Evolutionary conservation across 2,329 filamentous ascomycete genomes (phyloP).

Genomic region (Chaetomiaceae sp.): DNA sequence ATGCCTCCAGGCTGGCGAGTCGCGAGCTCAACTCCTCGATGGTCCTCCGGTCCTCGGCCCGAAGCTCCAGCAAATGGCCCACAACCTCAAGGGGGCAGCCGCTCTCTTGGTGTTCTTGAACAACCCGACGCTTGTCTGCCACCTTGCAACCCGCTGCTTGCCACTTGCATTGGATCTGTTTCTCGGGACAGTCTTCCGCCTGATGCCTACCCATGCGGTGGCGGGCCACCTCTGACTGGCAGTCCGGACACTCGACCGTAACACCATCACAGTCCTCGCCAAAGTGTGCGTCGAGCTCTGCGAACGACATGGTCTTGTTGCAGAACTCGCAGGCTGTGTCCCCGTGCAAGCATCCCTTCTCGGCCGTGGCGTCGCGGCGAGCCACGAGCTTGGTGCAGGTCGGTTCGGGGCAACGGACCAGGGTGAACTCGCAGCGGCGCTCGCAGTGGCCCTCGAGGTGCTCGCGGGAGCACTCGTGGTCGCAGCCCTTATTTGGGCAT

Average conservation of each 20-base stretch:
- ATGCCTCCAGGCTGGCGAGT: slow-evolving; percentile 32
- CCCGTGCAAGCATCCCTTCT: slow-evolving; percentile 52
- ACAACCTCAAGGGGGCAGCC: slow-evolving; percentile 50
- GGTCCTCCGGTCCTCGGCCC: slow-evolving; percentile 37
- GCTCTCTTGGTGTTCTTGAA: slow-evolving; percentile 41
- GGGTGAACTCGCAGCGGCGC: slow-evolving; percentile 51
- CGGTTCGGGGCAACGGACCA: slow-evolving; percentile 51
- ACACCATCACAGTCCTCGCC: slow-evolving; percentile 41
- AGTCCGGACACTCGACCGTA: slow-evolving; percentile 46
- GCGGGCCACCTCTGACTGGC: slow-evolving; percentile 41
- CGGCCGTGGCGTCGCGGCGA: slow-evolving; percentile 43
- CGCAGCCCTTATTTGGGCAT: slow-evolving; percentile 56
- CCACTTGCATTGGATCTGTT: slow-evolving; percentile 42
- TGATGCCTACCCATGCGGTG: slow-evolving; percentile 44
- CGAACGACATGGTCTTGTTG: slow-evolving; percentile 42
- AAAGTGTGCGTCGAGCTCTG: slow-evolving; percentile 43
- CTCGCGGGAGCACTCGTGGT: slow-evolving; percentile 46
- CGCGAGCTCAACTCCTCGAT: slow-evolving; percentile 38
- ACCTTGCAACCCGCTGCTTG: slow-evolving; percentile 46
- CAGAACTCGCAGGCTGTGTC: slow-evolving; percentile 51
- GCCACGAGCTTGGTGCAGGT: slow-evolving; percentile 48
- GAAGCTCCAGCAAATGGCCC: slow-evolving; percentile 41
- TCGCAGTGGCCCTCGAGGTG: slow-evolving; percentile 52
- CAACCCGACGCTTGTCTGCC: slow-evolving; percentile 33
- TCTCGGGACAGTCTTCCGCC: slow-evolving; percentile 41